phyloP scores from a whole-genome alignment of 257 asterid species.

The Plectranthus barbatus region DNA sequence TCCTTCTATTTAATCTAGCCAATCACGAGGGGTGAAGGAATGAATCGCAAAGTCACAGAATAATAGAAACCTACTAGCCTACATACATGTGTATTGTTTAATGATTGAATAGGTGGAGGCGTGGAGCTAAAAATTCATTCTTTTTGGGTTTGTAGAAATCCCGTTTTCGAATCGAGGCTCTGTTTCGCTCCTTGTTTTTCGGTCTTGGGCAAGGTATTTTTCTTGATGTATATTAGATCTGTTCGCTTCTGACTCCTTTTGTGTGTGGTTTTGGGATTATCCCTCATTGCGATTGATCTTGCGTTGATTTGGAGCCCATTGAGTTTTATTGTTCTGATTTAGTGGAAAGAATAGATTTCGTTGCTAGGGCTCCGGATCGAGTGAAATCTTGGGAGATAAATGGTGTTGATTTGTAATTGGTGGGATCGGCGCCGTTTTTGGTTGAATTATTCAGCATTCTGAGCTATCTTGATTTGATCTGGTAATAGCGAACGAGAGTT shows the following conservation, averaged over 20 bases:
- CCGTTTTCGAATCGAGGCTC: neutral
- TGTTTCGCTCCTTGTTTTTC: neutral
- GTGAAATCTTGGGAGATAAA: neutral
- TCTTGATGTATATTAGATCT: slow-evolving; percentile 15
- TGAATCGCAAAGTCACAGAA: neutral
- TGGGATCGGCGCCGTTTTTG: neutral
- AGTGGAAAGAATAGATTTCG: slow-evolving; percentile 1
- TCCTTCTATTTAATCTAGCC: slow-evolving; percentile 22
- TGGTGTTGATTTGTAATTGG: neutral
- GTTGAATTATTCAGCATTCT: neutral
- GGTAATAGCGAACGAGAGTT: neutral
- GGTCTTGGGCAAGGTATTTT: slow-evolving; percentile 12
- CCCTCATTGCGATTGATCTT: neutral
- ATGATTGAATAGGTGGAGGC: neutral
- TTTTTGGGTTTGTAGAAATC: slow-evolving; percentile 14
- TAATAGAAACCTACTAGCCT: no score
- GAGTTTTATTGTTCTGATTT: slow-evolving; percentile 2
- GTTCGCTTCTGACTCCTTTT: neutral
- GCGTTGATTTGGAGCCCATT: neutral
- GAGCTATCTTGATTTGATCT: slow-evolving; percentile 10
- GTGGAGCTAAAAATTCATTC: neutral
- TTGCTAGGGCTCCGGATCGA: slow-evolving; percentile 4
- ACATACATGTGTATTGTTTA: neutral
- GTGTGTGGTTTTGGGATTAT: neutral
- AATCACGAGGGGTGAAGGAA: slow-evolving; percentile 2